Evolutionary conservation across 306 rosid species (phyloP).

Genomic region (Ammopiptanthus mongolicus): DNA sequence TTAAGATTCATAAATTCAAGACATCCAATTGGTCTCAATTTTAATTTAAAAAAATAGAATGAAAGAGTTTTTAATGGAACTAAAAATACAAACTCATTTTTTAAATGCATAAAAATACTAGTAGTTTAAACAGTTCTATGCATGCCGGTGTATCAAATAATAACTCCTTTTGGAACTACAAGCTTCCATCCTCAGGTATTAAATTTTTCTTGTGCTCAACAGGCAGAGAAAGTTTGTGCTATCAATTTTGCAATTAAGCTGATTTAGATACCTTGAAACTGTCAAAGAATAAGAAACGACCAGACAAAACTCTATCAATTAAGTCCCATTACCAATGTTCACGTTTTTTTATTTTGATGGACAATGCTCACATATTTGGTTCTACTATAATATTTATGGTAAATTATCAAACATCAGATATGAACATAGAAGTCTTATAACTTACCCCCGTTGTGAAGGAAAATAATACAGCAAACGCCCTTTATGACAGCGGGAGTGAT

Average conservation of each 20-base stretch:
- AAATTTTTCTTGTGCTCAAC: background rate
- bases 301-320: no score
- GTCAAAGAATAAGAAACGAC: background rate
- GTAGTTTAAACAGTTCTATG: no score
- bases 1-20: no score
- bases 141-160: no score
- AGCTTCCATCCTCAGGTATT: background rate
- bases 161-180: background rate
- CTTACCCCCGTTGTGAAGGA: constrained; percentile 72
- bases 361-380: background rate
- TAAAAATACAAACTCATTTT: background rate
- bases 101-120: no score
- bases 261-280: background rate
- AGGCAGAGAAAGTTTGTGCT: background rate
- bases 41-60: no score
- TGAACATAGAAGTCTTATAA: background rate
- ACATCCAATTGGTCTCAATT: no score
- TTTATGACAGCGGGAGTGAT: constrained; percentile 83
- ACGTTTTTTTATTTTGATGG: background rate
- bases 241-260: background rate
- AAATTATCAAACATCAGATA: background rate
- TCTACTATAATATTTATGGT: background rate
- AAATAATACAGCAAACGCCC: constrained; percentile 95
- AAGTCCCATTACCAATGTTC: no score
- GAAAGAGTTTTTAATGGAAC: background rate